Evolutionary conservation across 129 eudicot genomes (phyloP), one percentile per base, ranked within the genome.

Genomic region (Rutidosis leptorrhynchoides): DNA sequence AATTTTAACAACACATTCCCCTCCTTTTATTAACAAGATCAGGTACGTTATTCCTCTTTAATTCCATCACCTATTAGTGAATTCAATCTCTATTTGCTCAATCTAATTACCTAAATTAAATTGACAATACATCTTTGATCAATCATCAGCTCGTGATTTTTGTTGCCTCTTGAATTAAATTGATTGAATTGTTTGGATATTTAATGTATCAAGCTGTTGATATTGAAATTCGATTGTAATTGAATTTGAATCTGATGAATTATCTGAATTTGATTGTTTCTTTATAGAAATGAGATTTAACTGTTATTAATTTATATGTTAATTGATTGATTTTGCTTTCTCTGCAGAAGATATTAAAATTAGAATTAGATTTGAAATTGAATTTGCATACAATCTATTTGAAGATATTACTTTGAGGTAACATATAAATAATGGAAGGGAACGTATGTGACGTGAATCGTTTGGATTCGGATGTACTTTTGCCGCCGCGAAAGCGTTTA

Each of bases 401-500:
- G 73, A 65, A 20, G 51, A 59, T 69, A 48, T 51, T 58, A 67
- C 59, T 71, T 81, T 71, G 79, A 68, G 79, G 82, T 74, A 74
- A 75, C 65, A 23, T 73, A 69, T 56, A n/a, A n/a, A n/a, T n/a
- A 65, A 91, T 87, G 88, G 94, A 79, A 73, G 78, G 77, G 28
- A 87, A 87, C 65, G 53, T 62, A 10, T 83, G 86, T 64, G 90
- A 82, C 54, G 69, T 74, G 24, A 81, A 83, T 81, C 80, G 78
- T 70, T 62, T 83, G 81, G 90, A 85, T 42, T 68, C 90, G 7
- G 98, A 87, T 80, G 90, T 86, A 15, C 88, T 83, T 67, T 85
- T 91, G 80, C 98, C 98, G 30, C 98, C 98, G 42, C 81, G 95
- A 61, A 91, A 91, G 76, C 84, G 98, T 35, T 78, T 87, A 60